A percentile compares a stretch with the other conserved stretches of the same genome.
These are phyloP conservation scores for Kwoniella heveanensis DNA, from an alignment of 768 basidiomycete species.

Conservation along the genomic window DNA sequence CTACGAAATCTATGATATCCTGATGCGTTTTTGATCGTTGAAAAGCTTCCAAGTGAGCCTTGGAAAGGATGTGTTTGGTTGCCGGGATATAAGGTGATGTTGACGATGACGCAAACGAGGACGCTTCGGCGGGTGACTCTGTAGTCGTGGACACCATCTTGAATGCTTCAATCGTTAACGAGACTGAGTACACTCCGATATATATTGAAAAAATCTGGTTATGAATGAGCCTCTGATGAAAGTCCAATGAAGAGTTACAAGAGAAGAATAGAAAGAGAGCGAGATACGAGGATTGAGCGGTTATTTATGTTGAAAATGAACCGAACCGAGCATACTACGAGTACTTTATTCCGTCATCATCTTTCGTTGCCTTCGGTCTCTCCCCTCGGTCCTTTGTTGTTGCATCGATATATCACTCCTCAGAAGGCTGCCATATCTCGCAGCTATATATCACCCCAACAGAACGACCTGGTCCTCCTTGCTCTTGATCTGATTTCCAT, in stretches of 20 bases:
- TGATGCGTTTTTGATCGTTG: constrained; percentile 71
- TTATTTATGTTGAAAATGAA: not conserved
- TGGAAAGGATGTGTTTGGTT: constrained; percentile 71
- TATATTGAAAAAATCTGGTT: no score
- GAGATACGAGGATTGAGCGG: not conserved
- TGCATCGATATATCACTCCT: no score
- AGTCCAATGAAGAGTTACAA: not conserved
- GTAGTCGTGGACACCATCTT: not conserved
- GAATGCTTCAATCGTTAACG: no score
- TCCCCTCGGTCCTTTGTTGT: no score
- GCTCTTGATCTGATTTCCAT: not conserved
- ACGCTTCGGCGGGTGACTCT: not conserved
- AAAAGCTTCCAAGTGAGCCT: constrained; percentile 78
- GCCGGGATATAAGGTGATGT: constrained; percentile 21
- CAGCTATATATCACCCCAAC: not conserved
- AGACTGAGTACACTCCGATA: no score
- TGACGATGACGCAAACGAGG: not conserved
- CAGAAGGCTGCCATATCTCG: not conserved
- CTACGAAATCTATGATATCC: constrained; percentile 70
- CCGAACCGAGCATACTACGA: not conserved
- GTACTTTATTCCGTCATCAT: no score
- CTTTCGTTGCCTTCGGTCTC: no score
- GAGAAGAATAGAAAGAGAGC: not conserved
- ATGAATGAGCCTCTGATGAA: not conserved
- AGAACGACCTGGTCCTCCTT: no score